These are phyloP conservation scores for Soucietia sequanensis DNA, from an alignment of 805 yeast genomes.

Conservation along the genomic window DNA sequence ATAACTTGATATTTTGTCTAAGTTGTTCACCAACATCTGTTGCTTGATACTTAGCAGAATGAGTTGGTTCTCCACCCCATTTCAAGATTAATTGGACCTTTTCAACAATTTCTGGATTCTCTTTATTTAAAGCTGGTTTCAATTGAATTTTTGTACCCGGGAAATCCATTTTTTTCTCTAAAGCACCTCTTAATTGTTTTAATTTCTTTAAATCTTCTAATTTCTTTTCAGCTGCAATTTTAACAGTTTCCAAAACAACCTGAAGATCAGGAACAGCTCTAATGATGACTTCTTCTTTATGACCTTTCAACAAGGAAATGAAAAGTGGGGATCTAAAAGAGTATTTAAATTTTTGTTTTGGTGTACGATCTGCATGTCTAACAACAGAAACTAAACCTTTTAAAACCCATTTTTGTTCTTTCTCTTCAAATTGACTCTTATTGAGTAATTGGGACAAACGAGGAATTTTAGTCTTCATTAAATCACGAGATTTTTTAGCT, in stretches of 20 bases:
- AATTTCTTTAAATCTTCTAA: conserved; percentile 82
- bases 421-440: conserved; percentile 49
- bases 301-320: conserved; percentile 85
- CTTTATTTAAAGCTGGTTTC: conserved; percentile 75
- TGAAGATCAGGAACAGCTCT: conserved; percentile 83
- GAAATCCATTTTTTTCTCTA: conserved; percentile 82
- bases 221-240: conserved; percentile 72
- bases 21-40: conserved; percentile 93
- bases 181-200: conserved; percentile 71
- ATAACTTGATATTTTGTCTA: conserved; percentile 84
- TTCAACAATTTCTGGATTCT: conserved; percentile 68
- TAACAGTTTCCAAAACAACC: conserved; percentile 82
- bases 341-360: conserved; percentile 95
- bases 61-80: conserved; percentile 99
- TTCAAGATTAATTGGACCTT: conserved; percentile 94
- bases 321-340: conserved; percentile 88
- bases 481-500: conserved; percentile 42
- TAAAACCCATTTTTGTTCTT: conserved; percentile 91
- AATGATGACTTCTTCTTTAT: conserved; percentile 92
- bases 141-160: conserved; percentile 97
- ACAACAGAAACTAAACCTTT: conserved; percentile 90
- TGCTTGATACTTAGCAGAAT: conserved; percentile 93
- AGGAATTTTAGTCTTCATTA: conserved; percentile 38
- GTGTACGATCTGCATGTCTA: conserved; percentile 98
- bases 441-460: conserved; percentile 30